Evolutionary conservation across 768 basidiomycete genomes (phyloP).

Genomic region (Psilocybe cyanescens): DNA sequence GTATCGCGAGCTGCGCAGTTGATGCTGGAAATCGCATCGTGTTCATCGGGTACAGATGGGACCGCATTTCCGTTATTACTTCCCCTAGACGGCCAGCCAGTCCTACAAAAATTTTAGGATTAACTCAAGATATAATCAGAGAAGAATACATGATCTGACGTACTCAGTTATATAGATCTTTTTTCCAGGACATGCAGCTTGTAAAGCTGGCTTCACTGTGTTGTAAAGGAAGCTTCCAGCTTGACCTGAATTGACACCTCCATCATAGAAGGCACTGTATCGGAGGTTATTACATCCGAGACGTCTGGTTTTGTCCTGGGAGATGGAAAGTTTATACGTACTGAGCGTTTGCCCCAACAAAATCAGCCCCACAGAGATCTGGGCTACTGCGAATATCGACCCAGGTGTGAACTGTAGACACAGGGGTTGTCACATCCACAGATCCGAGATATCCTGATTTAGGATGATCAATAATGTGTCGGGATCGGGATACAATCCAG

Average conservation of each 20-base stretch:
- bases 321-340: slow-evolving; percentile 17
- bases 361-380: slow-evolving; percentile 39
- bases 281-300: background rate
- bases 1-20: slow-evolving; percentile 40
- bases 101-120: slow-evolving; percentile 22
- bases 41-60: slow-evolving; percentile 34
- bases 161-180: slow-evolving; percentile 42
- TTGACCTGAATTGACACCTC: slow-evolving; percentile 30
- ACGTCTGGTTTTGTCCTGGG: background rate
- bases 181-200: slow-evolving; percentile 41
- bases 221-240: slow-evolving; percentile 41
- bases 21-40: slow-evolving; percentile 34
- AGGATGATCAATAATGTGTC: background rate
- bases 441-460: slow-evolving; percentile 35
- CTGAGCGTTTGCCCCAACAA: slow-evolving; percentile 47
- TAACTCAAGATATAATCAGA: background rate
- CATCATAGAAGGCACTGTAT: slow-evolving; percentile 40
- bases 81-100: slow-evolving; percentile 46
- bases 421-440: slow-evolving; percentile 37
- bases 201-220: slow-evolving; percentile 39
- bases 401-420: slow-evolving; percentile 45
- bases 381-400: slow-evolving; percentile 37
- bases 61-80: slow-evolving; percentile 29
- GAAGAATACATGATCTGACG: background rate
- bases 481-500: background rate